Evolutionary conservation across 208 protist species (phyloP).

Genomic region (Acanthamoeba royreba): DNA sequence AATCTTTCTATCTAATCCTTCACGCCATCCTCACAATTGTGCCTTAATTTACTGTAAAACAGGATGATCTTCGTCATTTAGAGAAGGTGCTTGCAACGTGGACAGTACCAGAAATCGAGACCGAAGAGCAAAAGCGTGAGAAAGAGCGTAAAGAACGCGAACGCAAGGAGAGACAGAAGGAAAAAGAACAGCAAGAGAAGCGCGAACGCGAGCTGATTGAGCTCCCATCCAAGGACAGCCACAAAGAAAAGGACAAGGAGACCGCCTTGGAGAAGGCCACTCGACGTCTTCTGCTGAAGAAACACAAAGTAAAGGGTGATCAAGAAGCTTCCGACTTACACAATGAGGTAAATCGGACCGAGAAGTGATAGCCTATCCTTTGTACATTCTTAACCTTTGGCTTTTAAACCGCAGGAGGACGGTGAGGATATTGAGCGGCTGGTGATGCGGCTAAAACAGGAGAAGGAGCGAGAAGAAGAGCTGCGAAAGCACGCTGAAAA

Average conservation of each 20-base stretch:
- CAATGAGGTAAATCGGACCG: neutral
- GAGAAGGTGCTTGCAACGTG: constrained; percentile 24
- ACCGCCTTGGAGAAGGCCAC: neutral
- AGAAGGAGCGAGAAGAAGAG: constrained; percentile 14
- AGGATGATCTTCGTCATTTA: constrained; percentile 17
- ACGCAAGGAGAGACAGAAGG: constrained; percentile 14
- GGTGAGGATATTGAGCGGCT: constrained; percentile 31
- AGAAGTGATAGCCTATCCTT: too few relatives aligned
- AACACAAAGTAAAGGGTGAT: neutral
- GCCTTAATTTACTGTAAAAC: too few relatives aligned
- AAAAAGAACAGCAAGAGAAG: constrained; percentile 27
- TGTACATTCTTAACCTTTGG: neutral
- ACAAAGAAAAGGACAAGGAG: neutral
- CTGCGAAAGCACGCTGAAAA: neutral
- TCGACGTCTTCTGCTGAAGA: neutral
- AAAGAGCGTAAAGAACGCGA: neutral
- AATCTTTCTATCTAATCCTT: neutral
- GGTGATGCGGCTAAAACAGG: neutral
- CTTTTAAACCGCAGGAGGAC: neutral
- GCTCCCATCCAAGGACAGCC: neutral
- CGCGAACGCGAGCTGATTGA: constrained; percentile 11
- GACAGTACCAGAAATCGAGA: constrained; percentile 19
- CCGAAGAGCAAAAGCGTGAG: neutral
- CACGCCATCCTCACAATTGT: neutral
- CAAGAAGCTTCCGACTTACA: neutral